Percentiles rank a stretch among this genome's conserved stretches.
Evolutionary conservation across 176 grass and related monocot genomes (phyloP).

Genomic region (Cocos nucifera): DNA sequence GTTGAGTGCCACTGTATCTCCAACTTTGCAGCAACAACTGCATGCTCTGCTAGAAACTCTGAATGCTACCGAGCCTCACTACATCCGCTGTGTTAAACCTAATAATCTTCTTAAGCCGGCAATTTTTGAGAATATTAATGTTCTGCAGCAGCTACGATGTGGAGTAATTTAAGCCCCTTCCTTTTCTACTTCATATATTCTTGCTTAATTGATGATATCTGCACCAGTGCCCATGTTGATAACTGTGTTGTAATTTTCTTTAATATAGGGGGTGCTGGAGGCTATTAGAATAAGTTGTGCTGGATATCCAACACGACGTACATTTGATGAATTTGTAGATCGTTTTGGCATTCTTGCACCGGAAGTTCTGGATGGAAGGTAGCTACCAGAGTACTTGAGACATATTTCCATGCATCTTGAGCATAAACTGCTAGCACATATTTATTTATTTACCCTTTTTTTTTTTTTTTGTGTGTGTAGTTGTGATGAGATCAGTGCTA

Average conservation of each 20-base stretch:
- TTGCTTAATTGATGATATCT: background rate
- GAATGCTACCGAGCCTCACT: slow-evolving; percentile 77
- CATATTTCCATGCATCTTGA: slow-evolving; percentile 7
- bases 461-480: slow-evolving; percentile 32
- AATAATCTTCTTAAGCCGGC: slow-evolving; percentile 91
- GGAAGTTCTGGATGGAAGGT: slow-evolving; percentile 72
- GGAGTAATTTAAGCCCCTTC: slow-evolving; percentile 55
- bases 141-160: slow-evolving; percentile 94
- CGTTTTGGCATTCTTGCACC: slow-evolving; percentile 86
- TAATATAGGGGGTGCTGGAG: slow-evolving; percentile 81
- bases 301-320: slow-evolving; percentile 78
- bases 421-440: slow-evolving; percentile 9
- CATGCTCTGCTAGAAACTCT: slow-evolving; percentile 88
- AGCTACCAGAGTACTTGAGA: slow-evolving; percentile 18
- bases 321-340: slow-evolving; percentile 90
- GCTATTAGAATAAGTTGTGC: slow-evolving; percentile 96
- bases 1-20: no score
- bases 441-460: slow-evolving; percentile 10
- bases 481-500: slow-evolving; percentile 68
- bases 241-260: background rate
- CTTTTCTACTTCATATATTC: slow-evolving; percentile 22
- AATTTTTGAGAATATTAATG: slow-evolving; percentile 91
- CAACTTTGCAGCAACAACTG: slow-evolving; percentile 83
- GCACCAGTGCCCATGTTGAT: no score
- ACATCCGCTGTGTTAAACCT: slow-evolving; percentile 93